A percentile compares a stretch with the other conserved stretches of the same genome.
Evolutionary conservation across 805 yeast genomes (phyloP).

Genomic region (Wickerhamomyces queroliae): DNA sequence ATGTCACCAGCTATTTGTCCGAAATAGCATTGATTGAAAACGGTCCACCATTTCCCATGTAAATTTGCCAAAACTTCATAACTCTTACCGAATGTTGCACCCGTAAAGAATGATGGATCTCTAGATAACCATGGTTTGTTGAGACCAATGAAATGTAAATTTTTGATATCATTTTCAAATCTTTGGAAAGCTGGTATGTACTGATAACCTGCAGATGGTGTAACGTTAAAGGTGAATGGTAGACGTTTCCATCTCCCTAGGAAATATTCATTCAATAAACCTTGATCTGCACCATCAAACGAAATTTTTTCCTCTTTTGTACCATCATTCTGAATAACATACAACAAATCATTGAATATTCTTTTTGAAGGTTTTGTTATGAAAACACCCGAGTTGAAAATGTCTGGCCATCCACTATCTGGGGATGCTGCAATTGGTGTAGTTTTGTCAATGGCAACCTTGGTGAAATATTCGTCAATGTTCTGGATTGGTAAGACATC

Average conservation of each 20-base stretch:
- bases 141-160: slow-evolving; percentile 64
- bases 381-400: slow-evolving; percentile 72
- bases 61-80: slow-evolving; percentile 4
- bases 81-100: slow-evolving; percentile 8
- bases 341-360: slow-evolving; percentile 34
- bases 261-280: slow-evolving; percentile 68
- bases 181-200: slow-evolving; percentile 63
- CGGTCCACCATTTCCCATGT: slow-evolving; percentile 17
- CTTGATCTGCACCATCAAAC: slow-evolving; percentile 89
- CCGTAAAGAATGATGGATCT: slow-evolving; percentile 5
- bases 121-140: slow-evolving; percentile 45
- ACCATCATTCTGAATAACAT: slow-evolving; percentile 17
- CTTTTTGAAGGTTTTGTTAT: slow-evolving; percentile 42
- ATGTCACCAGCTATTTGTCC: slow-evolving; percentile 13
- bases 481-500: slow-evolving; percentile 46
- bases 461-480: slow-evolving; percentile 16
- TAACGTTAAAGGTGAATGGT: slow-evolving; percentile 81
- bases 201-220: slow-evolving; percentile 61
- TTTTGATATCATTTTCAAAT: slow-evolving; percentile 37
- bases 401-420: slow-evolving; percentile 81
- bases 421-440: slow-evolving; percentile 40
- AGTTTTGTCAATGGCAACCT: slow-evolving; percentile 12
- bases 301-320: slow-evolving; percentile 28
- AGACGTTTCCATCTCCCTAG: slow-evolving; percentile 53
- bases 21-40: slow-evolving; percentile 12